phyloP scores from a whole-genome alignment of 2,329 filamentous ascomycete species.

The Dissoconium aciculare region DNA sequence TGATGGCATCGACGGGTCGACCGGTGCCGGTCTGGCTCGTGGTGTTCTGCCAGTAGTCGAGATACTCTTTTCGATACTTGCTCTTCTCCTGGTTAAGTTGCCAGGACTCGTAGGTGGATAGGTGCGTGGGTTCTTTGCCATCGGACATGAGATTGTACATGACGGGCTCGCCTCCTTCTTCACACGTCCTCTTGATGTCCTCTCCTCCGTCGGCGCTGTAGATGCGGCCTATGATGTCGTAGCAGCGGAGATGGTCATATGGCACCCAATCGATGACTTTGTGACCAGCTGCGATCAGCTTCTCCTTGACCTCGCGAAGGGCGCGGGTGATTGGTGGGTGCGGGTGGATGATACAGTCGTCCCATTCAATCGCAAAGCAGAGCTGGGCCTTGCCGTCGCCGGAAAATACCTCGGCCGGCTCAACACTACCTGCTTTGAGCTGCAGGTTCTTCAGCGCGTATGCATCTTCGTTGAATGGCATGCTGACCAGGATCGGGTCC shows the following conservation, averaged over 20 bases:
- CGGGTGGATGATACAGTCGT: slow-evolving; percentile 49
- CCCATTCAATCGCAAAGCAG: slow-evolving; percentile 45
- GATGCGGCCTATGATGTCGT: slow-evolving; percentile 32
- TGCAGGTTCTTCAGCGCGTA: too few species aligned
- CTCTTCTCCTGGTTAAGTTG: slow-evolving; percentile 30
- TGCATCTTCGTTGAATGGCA: slow-evolving; percentile 38
- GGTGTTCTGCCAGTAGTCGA: slow-evolving; percentile 32
- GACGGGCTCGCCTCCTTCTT: slow-evolving; percentile 43
- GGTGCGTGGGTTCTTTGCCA: slow-evolving; percentile 34
- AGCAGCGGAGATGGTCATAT: slow-evolving; percentile 35
- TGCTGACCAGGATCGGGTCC: slow-evolving; percentile 44
- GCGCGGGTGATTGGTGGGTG: slow-evolving; percentile 51
- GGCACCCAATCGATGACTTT: slow-evolving; percentile 39
- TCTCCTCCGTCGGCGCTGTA: slow-evolving; percentile 48
- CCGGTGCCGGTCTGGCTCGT: slow-evolving; percentile 2
- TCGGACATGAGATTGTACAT: slow-evolving; percentile 44
- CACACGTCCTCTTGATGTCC: slow-evolving; percentile 38
- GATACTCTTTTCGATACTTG: slow-evolving; percentile 32
- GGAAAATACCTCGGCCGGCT: too few species aligned
- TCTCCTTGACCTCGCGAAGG: too few species aligned
- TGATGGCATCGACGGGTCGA: slow-evolving; percentile 42
- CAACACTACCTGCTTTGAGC: too few species aligned
- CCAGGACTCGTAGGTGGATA: slow-evolving; percentile 30
- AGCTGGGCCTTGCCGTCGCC: slow-evolving; percentile 35
- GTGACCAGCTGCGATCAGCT: slow-evolving; percentile 31